Evolutionary conservation across 225 moss, liverwort and hornwort genomes (phyloP).

Genomic region (Pseudoscleropodium purum): DNA sequence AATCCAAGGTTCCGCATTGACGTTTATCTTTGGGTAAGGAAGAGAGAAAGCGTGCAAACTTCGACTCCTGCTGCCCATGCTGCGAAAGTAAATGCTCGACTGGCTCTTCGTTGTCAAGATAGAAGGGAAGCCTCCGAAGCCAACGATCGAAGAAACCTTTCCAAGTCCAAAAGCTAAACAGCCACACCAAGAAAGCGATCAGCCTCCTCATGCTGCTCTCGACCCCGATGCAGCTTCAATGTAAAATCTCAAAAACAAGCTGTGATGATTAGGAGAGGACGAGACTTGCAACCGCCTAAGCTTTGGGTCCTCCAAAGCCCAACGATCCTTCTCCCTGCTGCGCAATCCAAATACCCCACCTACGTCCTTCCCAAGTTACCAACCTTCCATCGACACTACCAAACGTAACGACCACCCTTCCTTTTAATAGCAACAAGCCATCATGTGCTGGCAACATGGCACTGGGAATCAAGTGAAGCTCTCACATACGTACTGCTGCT

Average conservation of each 20-base stretch:
- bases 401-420: not conserved
- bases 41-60: not conserved
- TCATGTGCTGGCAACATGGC: not conserved
- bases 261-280: too few relatives aligned
- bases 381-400: too few relatives aligned
- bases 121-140: not conserved
- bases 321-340: too few relatives aligned
- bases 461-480: not conserved
- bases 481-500: not conserved
- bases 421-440: not conserved
- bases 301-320: not conserved
- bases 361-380: not conserved
- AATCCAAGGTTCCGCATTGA: accelerated
- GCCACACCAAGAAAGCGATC: not conserved
- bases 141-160: not conserved
- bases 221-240: too few relatives aligned
- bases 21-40: not conserved
- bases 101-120: not conserved
- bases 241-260: too few relatives aligned
- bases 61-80: not conserved
- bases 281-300: too few relatives aligned
- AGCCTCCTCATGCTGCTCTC: too few relatives aligned
- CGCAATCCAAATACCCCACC: too few relatives aligned
- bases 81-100: accelerated
- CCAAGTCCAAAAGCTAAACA: not conserved